A percentile compares a stretch with the other conserved stretches of the same genome.
Evolutionary conservation across 1,284 basidiomycete species (phyloP).

Genomic region (Abortiporus biennis): DNA sequence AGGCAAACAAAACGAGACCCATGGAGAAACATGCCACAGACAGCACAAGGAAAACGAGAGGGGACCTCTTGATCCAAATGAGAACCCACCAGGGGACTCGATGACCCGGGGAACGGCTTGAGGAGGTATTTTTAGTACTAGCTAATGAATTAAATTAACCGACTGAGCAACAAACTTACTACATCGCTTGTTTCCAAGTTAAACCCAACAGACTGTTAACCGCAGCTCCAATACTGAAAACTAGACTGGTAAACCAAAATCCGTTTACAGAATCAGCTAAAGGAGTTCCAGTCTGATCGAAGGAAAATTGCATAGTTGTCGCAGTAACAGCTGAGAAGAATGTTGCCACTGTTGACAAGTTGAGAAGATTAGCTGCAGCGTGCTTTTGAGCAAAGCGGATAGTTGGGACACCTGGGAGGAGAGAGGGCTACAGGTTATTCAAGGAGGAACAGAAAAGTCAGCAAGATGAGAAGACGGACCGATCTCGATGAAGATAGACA

Average conservation of each 20-base stretch:
- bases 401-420: constrained; percentile 53
- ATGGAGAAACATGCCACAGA: constrained; percentile 70
- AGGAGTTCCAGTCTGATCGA: constrained; percentile 24
- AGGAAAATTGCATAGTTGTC: constrained; percentile 65
- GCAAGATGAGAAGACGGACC: constrained; percentile 32
- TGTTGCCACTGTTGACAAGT: constrained; percentile 68
- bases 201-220: constrained; percentile 69
- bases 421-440: constrained; percentile 2
- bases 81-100: constrained; percentile 77
- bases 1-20: constrained; percentile 61
- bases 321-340: constrained; percentile 76
- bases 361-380: constrained; percentile 59
- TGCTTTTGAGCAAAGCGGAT: constrained; percentile 73
- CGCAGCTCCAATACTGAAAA: constrained; percentile 71
- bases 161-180: constrained; percentile 38
- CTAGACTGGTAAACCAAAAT: constrained; percentile 70
- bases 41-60: constrained; percentile 65
- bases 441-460: neutral
- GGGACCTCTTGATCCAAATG: constrained; percentile 77
- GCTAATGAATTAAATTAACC: neutral
- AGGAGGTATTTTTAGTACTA: constrained; percentile 9
- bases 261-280: constrained; percentile 53
- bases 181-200: constrained; percentile 76
- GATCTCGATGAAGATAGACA: constrained; percentile 68
- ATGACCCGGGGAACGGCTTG: constrained; percentile 49